Evolutionary conservation across 176 grass and related monocot species (phyloP).

Genomic region (Calamus simplicifolius): DNA sequence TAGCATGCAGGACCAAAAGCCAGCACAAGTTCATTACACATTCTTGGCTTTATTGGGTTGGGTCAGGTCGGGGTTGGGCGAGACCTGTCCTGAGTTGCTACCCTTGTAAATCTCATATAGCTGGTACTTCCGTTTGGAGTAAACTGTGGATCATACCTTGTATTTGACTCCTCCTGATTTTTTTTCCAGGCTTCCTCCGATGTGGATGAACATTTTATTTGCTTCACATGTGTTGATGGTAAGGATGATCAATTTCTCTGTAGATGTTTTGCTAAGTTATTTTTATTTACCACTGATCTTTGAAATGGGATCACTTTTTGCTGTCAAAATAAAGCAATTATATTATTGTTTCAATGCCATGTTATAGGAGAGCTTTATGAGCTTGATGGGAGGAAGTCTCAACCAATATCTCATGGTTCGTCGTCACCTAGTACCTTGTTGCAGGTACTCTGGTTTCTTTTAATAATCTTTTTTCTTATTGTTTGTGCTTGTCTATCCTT

Average conservation of each 20-base stretch:
- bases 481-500: conserved; percentile 1
- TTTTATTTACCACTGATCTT: no score
- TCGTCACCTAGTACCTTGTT: conserved; percentile 61
- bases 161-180: conserved; percentile 8
- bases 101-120: no score
- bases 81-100: no score
- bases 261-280: neutral
- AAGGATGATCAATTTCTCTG: neutral
- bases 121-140: no score
- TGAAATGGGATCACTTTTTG: no score
- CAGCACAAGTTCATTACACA: no score
- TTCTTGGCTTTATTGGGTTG: no score
- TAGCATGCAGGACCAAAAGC: no score
- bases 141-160: no score
- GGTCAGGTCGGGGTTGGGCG: no score
- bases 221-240: conserved; percentile 93
- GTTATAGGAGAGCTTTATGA: conserved; percentile 66
- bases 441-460: conserved; percentile 33
- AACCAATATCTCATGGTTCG: conserved; percentile 44
- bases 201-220: conserved; percentile 77
- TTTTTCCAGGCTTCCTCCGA: conserved; percentile 47
- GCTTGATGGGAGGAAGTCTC: conserved; percentile 59
- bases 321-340: no score
- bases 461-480: neutral
- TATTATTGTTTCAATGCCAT: neutral